A percentile compares a stretch with the other conserved stretches of the same genome.
Conservation (phyloP, 2,329 filamentous ascomycete species). For the Colletotrichum sp. region DNA sequence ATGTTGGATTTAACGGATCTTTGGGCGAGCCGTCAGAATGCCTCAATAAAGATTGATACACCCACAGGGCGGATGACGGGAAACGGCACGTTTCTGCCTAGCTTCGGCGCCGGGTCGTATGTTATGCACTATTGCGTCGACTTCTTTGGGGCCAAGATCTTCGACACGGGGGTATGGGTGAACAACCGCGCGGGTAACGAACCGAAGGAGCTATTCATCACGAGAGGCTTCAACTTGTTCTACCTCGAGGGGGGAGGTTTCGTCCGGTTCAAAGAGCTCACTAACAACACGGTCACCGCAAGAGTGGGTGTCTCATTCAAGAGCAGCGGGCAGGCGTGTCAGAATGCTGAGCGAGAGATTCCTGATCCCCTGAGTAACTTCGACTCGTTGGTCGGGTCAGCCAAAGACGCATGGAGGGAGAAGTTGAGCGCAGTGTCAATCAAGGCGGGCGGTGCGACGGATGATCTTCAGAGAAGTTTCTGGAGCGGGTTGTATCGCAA, state of each 20-base stretch:
- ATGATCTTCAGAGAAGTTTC: slow-evolving; percentile 59
- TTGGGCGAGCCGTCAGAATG: slow-evolving; percentile 40
- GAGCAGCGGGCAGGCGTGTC: slow-evolving; percentile 64
- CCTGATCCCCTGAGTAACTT: slow-evolving; percentile 48
- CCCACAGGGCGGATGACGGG: slow-evolving; percentile 59
- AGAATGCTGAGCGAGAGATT: slow-evolving; percentile 67
- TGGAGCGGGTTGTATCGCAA: slow-evolving; percentile 67
- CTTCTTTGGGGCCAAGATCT: slow-evolving; percentile 49
- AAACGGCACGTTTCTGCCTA: slow-evolving; percentile 63
- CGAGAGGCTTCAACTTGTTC: slow-evolving; percentile 47
- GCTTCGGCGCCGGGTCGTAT: slow-evolving; percentile 66
- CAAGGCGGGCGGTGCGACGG: slow-evolving; percentile 52
- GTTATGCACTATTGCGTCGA: slow-evolving; percentile 66
- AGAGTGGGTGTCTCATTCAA: slow-evolving; percentile 71
- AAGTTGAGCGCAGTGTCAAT: slow-evolving; percentile 62
- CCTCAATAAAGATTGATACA: slow-evolving; percentile 55
- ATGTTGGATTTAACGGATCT: slow-evolving; percentile 67
- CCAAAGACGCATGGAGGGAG: slow-evolving; percentile 60
- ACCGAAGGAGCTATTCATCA: slow-evolving; percentile 40
- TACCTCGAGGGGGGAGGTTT: slow-evolving; percentile 57
- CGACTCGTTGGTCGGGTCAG: slow-evolving; percentile 49
- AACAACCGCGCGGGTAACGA: slow-evolving; percentile 43
- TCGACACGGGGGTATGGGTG: slow-evolving; percentile 42
- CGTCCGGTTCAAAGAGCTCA: slow-evolving; percentile 53
- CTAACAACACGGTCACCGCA: slow-evolving; percentile 56